Conservation (phyloP, 306 rosid species). For the Cyclanthera cordifolia region DNA sequence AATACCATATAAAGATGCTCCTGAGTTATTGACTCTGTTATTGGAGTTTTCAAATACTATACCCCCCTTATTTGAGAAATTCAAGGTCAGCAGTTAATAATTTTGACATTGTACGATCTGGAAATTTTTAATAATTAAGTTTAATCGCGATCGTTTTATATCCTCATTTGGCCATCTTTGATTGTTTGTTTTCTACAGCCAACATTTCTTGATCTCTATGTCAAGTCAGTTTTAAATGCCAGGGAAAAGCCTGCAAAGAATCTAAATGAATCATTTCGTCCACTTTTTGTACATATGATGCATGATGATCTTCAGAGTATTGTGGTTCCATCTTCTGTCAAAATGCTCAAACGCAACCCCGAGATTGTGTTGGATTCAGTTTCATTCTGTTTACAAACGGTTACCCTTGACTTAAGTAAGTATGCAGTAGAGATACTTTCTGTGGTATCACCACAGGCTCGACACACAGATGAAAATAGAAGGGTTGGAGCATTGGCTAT, state of each 20-base stretch:
- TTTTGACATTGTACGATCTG: background rate
- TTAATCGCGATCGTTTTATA: background rate
- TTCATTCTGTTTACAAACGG: slow-evolving; percentile 61
- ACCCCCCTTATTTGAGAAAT: slow-evolving; percentile 42
- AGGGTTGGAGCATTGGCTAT: slow-evolving; percentile 61
- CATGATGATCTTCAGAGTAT: slow-evolving; percentile 70
- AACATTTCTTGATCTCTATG: slow-evolving; percentile 69
- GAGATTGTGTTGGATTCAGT: slow-evolving; percentile 90
- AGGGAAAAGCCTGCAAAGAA: slow-evolving; percentile 66
- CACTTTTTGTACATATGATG: slow-evolving; percentile 55
- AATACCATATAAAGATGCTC: slow-evolving; percentile 62
- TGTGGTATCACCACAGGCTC: slow-evolving; percentile 66
- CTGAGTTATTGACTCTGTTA: slow-evolving; percentile 52
- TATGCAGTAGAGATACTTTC: slow-evolving; percentile 77
- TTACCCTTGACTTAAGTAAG: slow-evolving; percentile 82
- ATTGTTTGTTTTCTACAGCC: slow-evolving; percentile 36
- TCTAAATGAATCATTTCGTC: slow-evolving; percentile 69
- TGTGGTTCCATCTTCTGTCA: slow-evolving; percentile 69
- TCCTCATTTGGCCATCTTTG: slow-evolving; percentile 8
- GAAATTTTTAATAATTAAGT: background rate
- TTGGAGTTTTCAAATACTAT: slow-evolving; percentile 52
- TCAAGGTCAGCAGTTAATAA: slow-evolving; percentile 40
- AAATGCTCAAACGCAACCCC: slow-evolving; percentile 97
- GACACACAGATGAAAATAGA: slow-evolving; percentile 82
- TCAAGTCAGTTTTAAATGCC: slow-evolving; percentile 60